Base-by-base conservation (phyloP, 2,329 filamentous ascomycete genomes). In the Acrodontium crateriforme region DNA sequence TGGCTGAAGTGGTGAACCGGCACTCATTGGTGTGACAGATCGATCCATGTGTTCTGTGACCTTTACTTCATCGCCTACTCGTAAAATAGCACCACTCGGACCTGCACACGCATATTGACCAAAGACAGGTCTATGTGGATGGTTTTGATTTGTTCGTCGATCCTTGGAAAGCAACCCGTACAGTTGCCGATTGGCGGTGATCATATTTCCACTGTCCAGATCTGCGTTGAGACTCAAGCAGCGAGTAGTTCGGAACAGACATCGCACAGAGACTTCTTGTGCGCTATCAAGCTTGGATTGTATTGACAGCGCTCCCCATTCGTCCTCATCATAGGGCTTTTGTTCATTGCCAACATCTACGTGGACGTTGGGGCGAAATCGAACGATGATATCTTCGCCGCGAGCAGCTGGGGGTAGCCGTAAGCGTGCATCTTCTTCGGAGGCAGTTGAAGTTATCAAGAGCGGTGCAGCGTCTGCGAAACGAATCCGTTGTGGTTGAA, bases 91-190 rank as follows among this genome's bases (percentile, higher is more conserved):
- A 17, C 47, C 47, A 18, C 45, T 47, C 2, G 47, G 47, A 15
- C 47, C 47, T n/a, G 47, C 47, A 27, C 47, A 51, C 10, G 47
- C 47, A 29, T 51, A 51, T 28, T 51, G 47, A n/a, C 47, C 47
- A 18, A 51, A 51, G 6, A 51, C 47, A 9, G 47, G 47, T 31
- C 47, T 48, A 22, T 50, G 45, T 13, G 46, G 47, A 18, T 46
- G 44, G 7, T 46, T 38, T 14, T 48, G 44, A 23, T 51, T 51
- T 10, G 47, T 45, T 28, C 47, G 34, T 6, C 47, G 36, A 22
- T 51, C 47, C 31, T 44, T 50, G 10, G 46, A 45, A 9, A 51
- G 36, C 3, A 51, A 30, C 2, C 47, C 47, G 25, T 50, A 51
- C 1, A 51, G 39, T 26, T 51, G 47, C 8, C 46, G 36, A 25